phyloP scores from a whole-genome alignment of 2,329 filamentous ascomycete genomes.

The Aspergillus sp. region DNA sequence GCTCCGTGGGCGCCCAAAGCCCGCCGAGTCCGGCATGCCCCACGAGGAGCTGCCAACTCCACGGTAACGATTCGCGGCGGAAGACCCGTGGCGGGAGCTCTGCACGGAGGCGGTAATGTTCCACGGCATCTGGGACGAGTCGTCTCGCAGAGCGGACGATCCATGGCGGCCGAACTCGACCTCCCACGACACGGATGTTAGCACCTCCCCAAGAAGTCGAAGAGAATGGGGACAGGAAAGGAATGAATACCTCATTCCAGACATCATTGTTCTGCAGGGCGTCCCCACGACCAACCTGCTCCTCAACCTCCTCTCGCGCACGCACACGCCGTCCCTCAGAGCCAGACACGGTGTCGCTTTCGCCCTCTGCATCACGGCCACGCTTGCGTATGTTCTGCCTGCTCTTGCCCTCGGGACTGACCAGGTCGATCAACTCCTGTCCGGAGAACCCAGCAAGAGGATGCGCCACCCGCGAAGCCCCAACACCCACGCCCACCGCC shows the following conservation, averaged over 20 bases:
- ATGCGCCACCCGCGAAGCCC: constrained; percentile 38
- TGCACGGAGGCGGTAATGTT: constrained; percentile 58
- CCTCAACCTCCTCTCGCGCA: constrained; percentile 33
- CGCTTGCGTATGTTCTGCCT: constrained; percentile 27
- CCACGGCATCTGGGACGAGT: constrained; percentile 67
- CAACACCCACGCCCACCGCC: constrained; percentile 49
- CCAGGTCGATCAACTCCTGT: constrained; percentile 48
- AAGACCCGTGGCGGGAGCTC: constrained; percentile 49
- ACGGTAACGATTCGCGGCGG: constrained; percentile 26
- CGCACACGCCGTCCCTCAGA: constrained; percentile 37
- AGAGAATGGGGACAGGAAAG: too few species aligned
- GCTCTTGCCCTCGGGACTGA: constrained; percentile 36
- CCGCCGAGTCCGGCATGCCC: constrained; percentile 19
- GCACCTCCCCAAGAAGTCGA: neutral
- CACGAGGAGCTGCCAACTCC: constrained; percentile 34
- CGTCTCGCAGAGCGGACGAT: constrained; percentile 64
- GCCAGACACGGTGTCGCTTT: constrained; percentile 14
- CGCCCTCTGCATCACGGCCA: constrained; percentile 1
- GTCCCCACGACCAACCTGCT: constrained; percentile 28
- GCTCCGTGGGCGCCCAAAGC: constrained; percentile 43
- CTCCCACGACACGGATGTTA: constrained; percentile 32
- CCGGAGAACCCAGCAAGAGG: constrained; percentile 61
- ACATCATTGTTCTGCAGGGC: constrained; percentile 25
- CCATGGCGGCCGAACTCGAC: constrained; percentile 71
- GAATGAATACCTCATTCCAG: constrained; percentile 31